Evolutionary conservation across 305 asterid species (phyloP), one percentile per base, ranked within the genome.

Genomic region (Fraxinus dipetala): DNA sequence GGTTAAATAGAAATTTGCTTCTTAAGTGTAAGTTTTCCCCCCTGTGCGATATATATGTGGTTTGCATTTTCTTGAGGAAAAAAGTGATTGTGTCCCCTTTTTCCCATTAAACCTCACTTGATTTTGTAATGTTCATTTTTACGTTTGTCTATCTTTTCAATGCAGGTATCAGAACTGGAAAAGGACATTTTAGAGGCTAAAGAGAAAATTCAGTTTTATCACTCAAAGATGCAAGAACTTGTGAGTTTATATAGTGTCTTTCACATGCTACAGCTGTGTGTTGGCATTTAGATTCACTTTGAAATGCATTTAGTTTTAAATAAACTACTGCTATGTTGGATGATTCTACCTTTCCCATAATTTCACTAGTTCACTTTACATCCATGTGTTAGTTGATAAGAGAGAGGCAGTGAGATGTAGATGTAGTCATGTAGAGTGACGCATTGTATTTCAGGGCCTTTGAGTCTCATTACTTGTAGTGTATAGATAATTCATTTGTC

Each of bases 191-290:
- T 84, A 70, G 98, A 94, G 81, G 97, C 99, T 77, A 94, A 87
- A 86, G 95, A 92, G 85, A 96, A 96, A 89, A 88, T 86, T 90
- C 95, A 93, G 81, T 94, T 89, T 89, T 96, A 83, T 88, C 98
- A 90, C 83, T 83, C 91, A 65, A 94, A 96, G 90, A 96, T 94
- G 99, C 99, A 96, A 86, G 99, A 96, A 87, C 92, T 96, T 79
- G 99, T 96, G 90, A 89, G 99, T 91, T 86, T 69, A 26, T 65
- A n/a, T 67, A 76, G 73, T 80, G 74, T 31, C 76, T 72, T 70
- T 73, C 35, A 76, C 81, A 65, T 59, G 69, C 73, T n/a, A 78
- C 51, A 9, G 36, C 18, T 67, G 16, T 2, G 18, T 3, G 20
- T 14, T 84, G 61, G 83, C 75, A 67, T 78, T 72, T 11, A 73